Base-by-base conservation (phyloP, 495 filamentous ascomycete species). In the Ramalina intermedia region DNA sequence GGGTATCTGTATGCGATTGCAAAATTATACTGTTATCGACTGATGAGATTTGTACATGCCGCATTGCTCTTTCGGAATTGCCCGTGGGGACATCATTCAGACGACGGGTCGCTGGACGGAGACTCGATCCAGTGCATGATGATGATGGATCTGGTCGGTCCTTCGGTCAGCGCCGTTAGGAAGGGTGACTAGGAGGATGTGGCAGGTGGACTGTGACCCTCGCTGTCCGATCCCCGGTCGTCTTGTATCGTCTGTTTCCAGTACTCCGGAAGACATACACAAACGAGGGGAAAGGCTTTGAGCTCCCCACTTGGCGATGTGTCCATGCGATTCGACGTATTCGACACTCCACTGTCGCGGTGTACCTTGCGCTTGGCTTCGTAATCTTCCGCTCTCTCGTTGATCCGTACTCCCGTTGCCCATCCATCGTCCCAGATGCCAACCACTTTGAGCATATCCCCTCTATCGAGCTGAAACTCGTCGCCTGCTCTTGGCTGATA, bases 381-480 rank as follows among this genome's bases (percentile, higher is more conserved):
- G 73, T 83, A 93, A 47, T 96, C 85, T 47, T 99, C 93, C 1
- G 87, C 88, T 47, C 80, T 74, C 54, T 94, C 85, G 42, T 81
- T 69, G 26, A 95, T 62, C 57, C 88, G 69, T 45, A 94, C 75
- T 55, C 93, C 93, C 9, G 93, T 99, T 27, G 93, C 93, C 93
- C 93, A 99, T 37, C 93, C 93, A 67, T 99, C 93, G 62, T 99
- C 93, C 93, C 93, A 99, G 53, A 99, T 96, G 37, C 93, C 93
- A 44, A 99, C 84, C 27, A 99, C 84, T 66, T 95, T 95, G 50
- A 99, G 71, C 91, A 99, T 96, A 65, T 99, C 93, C 41, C 93
- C 93, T 46, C 93, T 79, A 52, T 96, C 91, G 24, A 99, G 71
- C 50, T 84, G 77, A 58, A 95, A 96, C 60, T 99, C 93, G 58